phyloP scores from a whole-genome alignment of 108 stramenopile species.

The Nitzschia sp. region DNA sequence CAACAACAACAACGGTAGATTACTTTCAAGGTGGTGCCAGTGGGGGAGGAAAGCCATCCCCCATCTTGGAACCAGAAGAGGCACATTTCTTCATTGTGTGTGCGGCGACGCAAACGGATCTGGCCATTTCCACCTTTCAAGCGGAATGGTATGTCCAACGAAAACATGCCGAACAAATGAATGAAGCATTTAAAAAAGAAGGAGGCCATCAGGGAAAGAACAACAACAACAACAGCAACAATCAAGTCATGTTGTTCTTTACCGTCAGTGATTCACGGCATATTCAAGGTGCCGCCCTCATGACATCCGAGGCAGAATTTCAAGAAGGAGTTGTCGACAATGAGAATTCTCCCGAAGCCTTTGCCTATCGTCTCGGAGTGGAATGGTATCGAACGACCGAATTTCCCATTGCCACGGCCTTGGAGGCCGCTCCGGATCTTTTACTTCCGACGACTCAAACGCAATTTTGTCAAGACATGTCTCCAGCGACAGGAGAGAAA shows the following conservation, averaged over 20 bases:
- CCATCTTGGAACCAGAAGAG: constrained; percentile 82
- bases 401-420: constrained; percentile 71
- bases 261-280: constrained; percentile 79
- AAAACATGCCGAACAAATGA: constrained; percentile 73
- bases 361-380: constrained; percentile 61
- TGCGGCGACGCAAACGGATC: constrained; percentile 74
- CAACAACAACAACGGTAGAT: constrained; percentile 66
- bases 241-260: constrained; percentile 86
- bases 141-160: constrained; percentile 82
- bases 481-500: constrained; percentile 73
- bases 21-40: constrained; percentile 80
- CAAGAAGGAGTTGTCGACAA: constrained; percentile 32
- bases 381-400: constrained; percentile 90
- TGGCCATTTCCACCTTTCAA: constrained; percentile 63
- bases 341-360: constrained; percentile 41
- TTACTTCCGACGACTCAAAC: constrained; percentile 69
- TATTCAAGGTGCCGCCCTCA: constrained; percentile 82
- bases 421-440: constrained; percentile 80
- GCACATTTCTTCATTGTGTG: constrained; percentile 77
- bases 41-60: constrained; percentile 81
- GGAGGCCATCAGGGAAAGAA: constrained; percentile 12
- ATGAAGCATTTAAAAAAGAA: constrained; percentile 53
- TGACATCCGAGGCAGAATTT: constrained; percentile 63
- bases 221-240: constrained; percentile 40
- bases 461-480: constrained; percentile 83